These are phyloP conservation scores for Puccinia hordei DNA, from an alignment of 1,284 basidiomycete genomes.

Conservation along the genomic window DNA sequence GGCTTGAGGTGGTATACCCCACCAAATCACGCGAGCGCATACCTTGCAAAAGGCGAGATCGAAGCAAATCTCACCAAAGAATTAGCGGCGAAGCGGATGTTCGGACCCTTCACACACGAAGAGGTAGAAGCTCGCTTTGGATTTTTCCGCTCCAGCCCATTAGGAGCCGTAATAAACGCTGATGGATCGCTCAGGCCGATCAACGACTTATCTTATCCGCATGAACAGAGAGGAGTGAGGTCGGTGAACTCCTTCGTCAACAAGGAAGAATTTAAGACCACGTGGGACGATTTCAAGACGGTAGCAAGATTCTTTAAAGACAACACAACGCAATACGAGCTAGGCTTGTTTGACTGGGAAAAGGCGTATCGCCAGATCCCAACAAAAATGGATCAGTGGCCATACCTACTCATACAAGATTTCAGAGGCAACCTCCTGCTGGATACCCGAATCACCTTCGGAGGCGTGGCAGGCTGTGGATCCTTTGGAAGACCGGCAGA, in stretches of 20 bases:
- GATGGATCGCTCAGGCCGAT: background rate
- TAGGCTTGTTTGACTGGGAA: too few relatives aligned
- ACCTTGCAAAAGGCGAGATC: background rate
- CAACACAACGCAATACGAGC: too few relatives aligned
- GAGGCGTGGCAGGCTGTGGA: background rate
- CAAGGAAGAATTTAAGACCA: background rate
- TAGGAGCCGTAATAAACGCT: background rate
- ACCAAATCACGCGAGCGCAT: background rate
- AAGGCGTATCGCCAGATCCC: background rate
- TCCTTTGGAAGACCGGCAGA: background rate
- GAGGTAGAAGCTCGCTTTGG: background rate
- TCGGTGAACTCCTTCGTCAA: conserved; percentile 11
- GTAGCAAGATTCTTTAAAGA: background rate
- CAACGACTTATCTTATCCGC: background rate
- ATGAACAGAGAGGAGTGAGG: background rate
- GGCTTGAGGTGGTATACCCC: background rate
- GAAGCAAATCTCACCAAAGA: background rate
- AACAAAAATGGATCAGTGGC: background rate
- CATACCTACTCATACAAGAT: background rate
- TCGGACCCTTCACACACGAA: background rate
- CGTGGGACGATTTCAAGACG: conserved; percentile 11
- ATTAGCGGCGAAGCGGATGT: background rate
- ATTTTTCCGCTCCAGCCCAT: background rate
- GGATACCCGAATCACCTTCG: conserved; percentile 2
- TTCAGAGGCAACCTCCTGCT: background rate